Evolutionary conservation across 2,329 filamentous ascomycete genomes (phyloP).

Genomic region (Talaromyces amestolkiae): DNA sequence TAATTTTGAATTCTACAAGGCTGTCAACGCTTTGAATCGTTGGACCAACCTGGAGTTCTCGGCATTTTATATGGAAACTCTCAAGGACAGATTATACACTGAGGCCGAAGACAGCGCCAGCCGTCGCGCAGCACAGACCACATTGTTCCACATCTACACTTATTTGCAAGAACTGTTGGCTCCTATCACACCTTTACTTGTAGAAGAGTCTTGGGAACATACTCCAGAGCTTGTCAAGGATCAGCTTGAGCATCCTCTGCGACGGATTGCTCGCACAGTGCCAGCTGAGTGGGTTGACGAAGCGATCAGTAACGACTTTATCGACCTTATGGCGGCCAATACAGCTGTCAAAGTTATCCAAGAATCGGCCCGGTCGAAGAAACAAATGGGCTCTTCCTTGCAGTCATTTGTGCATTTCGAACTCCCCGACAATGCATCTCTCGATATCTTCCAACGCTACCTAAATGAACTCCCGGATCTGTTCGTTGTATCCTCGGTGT

Average conservation of each 20-base stretch:
- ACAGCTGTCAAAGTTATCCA: constrained; percentile 70
- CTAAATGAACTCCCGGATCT: constrained; percentile 58
- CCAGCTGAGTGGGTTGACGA: constrained; percentile 39
- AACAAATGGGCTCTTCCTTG: constrained; percentile 75
- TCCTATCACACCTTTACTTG: constrained; percentile 76
- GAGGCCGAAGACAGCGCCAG: constrained; percentile 65
- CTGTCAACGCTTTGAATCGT: constrained; percentile 67
- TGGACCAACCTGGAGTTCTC: constrained; percentile 84
- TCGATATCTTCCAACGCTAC: constrained; percentile 31
- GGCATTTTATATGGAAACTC: constrained; percentile 87
- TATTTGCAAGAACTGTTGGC: constrained; percentile 75
- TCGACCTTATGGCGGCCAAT: constrained; percentile 51
- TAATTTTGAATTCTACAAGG: constrained; percentile 80
- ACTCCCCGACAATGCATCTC: constrained; percentile 24
- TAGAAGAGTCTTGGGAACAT: constrained; percentile 85
- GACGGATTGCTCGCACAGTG: constrained; percentile 35
- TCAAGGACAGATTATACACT: constrained; percentile 91
- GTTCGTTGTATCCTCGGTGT: constrained; percentile 68
- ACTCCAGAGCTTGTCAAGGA: constrained; percentile 63
- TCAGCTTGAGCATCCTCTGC: constrained; percentile 46
- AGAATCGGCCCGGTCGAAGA: constrained; percentile 69
- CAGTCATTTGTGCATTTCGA: constrained; percentile 64
- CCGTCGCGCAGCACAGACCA: constrained; percentile 55
- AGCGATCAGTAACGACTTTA: constrained; percentile 49
- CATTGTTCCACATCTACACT: constrained; percentile 62